Base-by-base conservation (phyloP, 192 early-diverging fungal species). In the Blastocladiella britannica region DNA sequence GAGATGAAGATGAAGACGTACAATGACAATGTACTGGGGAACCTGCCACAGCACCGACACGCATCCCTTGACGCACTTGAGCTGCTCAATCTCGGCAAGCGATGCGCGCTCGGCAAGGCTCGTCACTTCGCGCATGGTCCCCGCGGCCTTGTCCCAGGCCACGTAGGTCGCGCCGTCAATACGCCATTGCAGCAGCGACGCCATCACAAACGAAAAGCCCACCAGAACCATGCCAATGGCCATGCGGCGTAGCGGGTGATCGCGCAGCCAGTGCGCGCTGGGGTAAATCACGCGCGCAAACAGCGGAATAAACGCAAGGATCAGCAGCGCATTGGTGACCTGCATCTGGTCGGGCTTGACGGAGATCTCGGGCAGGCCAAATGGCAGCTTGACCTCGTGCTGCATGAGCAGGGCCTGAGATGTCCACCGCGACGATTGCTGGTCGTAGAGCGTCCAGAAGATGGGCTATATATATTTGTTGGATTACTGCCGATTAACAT, bases 221-320 rank as follows among this genome's bases (percentile, higher is more conserved):
- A 68, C 67, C 20, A 82, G 69, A 28, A 80, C 53, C 67, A 87
- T 84, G 25, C 85, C 85, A 30, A 82, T 58, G 28, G 73, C 62
- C 51, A 87, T 85, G 52, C 83, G 77, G 37, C 66, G 53, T 29
- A 87, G 67, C 18, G 83, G 82, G 27, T 76, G 64, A 51, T 84
- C 59, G 20, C 66, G 59, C 29, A 73, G 56, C 52, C 70, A 66
- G 56, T 69, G 69, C 55, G 85, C 56, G 26, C 52, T 51, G 4
- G 85, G 85, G 69, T 82, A 82, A 47, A 81, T 55, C 52, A 72
- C 22, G 28, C 58, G 60, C 67, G 85, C 81, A 54, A 85, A 78
- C 51, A 85, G 62, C 22, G 85, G 85, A 56, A 85, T 84, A 12
- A 77, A 61, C 53, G 83, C 72, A 53, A 86, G 73, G 55, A 87